Evolutionary conservation across 1,284 basidiomycete genomes (phyloP), one percentile per base, ranked within the genome.

Genomic region (Ganoderma multipileum): DNA sequence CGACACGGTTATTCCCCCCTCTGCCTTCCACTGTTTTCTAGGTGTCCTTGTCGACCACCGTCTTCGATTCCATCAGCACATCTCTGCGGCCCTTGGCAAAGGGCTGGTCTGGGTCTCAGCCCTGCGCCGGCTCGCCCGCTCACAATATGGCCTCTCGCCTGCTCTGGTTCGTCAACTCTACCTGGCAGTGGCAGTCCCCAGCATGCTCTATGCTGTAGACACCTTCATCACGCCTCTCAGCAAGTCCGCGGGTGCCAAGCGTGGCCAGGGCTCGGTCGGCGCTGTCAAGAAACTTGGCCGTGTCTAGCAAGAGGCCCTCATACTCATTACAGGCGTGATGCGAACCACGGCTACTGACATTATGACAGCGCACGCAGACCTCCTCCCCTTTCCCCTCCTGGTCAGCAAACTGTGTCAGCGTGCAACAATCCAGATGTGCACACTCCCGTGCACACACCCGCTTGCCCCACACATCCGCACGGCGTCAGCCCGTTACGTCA

Each of bases 191-290:
- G 79, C 75, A 0, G 59, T 83, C 11, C 79, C 81, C 3, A 77
- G 77, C 47, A 79, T 83, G 75, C 73, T 77, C 0, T 83, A 83
- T 58, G 79, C 77, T 1, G 72, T 78, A 0, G 80, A 82, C 50
- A 62, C 83, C 0, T 84, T 80, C 76, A 66, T 76, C 58, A 28
- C 80, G 73, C 60, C 79, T 1, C 63, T 75, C 1, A 68, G 74
- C 0, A 44, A 57, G 3, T 64, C 74, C 0, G 61, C 60, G 0
- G 69, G 63, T 16, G 65, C 57, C 3, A 73, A 11, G 47, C 44
- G 36, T 23, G 36, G 1, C 30, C 77, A 47, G 73, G 68, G 73
- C 0, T 72, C 71, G 0, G 67, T 71, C 0, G 68, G 69, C 0
- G 6, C 28, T 1, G 57, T 72, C 18, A 44, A 28, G 0, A 28